Percentiles rank a stretch among this genome's conserved stretches.
These are phyloP conservation scores for Tetrahymena thermophila DNA, from an alignment of 73 alveolate genomes.

Conservation along the genomic window DNA sequence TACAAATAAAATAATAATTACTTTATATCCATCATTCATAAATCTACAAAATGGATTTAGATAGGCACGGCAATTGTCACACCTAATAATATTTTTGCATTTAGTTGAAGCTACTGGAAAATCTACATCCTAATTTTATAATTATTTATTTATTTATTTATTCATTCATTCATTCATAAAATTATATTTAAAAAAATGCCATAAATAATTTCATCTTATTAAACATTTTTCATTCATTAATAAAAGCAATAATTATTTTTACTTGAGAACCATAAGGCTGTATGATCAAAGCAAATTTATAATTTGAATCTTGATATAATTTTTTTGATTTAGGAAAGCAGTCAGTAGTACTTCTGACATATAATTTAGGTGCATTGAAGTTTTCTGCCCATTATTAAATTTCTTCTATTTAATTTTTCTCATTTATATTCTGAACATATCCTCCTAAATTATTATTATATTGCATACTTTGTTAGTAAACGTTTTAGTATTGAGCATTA, in stretches of 20 bases:
- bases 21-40: slow-evolving; percentile 60
- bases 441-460: background rate
- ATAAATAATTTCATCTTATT: too few relatives aligned
- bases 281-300: background rate
- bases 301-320: background rate
- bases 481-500: background rate
- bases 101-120: background rate
- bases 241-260: background rate
- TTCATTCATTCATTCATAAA: too few relatives aligned
- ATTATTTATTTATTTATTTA: too few relatives aligned
- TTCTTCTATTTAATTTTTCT: background rate
- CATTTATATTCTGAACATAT: background rate
- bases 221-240: too few relatives aligned
- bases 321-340: background rate
- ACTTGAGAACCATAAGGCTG: background rate
- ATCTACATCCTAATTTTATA: background rate
- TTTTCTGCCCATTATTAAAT: background rate
- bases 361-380: background rate
- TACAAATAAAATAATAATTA: slow-evolving; percentile 77
- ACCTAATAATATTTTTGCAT: slow-evolving; percentile 57
- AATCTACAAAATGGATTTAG: slow-evolving; percentile 85
- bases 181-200: too few relatives aligned
- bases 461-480: background rate
- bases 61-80: slow-evolving; percentile 89
- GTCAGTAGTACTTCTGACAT: background rate